Evolutionary conservation across 257 asterid genomes (phyloP).

Genomic region (Solanum lycopersicoides): DNA sequence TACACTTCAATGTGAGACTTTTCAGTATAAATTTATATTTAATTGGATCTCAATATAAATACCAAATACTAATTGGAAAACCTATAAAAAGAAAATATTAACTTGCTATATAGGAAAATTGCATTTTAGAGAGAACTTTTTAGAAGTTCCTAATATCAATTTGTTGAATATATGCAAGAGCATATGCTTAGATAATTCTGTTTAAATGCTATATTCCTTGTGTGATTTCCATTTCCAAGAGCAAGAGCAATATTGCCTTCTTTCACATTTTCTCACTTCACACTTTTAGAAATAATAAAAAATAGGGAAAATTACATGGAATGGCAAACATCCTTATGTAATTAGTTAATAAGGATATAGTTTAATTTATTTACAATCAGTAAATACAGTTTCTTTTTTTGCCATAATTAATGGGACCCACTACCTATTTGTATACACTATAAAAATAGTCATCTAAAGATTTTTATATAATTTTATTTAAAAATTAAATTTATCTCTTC

Average conservation of each 20-base stretch:
- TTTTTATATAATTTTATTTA: too few species aligned
- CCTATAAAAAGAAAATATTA: background rate
- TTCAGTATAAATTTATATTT: background rate
- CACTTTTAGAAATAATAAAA: background rate
- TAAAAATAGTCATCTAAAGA: too few species aligned
- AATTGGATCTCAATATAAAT: background rate
- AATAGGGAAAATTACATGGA: too few species aligned
- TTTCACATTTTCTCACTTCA: background rate
- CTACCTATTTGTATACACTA: too few species aligned
- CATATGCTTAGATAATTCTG: background rate
- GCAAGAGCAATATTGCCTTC: background rate
- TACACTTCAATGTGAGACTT: background rate
- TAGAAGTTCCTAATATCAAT: background rate
- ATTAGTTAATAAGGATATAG: too few species aligned
- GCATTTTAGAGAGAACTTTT: background rate
- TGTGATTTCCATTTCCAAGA: background rate
- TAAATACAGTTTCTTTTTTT: too few species aligned
- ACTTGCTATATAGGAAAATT: background rate
- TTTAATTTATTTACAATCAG: too few species aligned
- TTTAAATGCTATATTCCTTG: background rate
- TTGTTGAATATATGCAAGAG: background rate
- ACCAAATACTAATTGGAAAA: background rate
- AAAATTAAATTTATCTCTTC: too few species aligned
- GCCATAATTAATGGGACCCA: too few species aligned
- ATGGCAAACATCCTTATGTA: too few species aligned